Conservation (phyloP, 192 early-diverging fungal species). For the Backusella liffmaniae region DNA sequence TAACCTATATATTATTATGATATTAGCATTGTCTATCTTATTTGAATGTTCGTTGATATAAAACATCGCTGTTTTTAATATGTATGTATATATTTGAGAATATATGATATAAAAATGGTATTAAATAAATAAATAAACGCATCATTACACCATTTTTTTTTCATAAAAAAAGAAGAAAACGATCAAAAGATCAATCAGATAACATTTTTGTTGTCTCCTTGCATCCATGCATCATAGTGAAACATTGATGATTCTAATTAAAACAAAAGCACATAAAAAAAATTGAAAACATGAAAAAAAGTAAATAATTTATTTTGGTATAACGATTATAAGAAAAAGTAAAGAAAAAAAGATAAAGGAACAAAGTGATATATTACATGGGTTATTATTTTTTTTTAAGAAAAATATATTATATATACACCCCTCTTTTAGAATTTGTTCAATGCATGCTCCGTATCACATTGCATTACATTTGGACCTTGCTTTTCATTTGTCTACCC, state of each 20-base stretch:
- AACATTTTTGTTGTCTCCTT: slow-evolving; percentile 3
- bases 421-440: neutral
- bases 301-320: neutral
- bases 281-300: neutral
- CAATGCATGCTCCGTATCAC: neutral
- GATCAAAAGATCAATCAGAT: slow-evolving; percentile 5
- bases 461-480: slow-evolving; percentile 3
- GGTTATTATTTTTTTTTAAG: neutral
- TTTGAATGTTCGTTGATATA: neutral
- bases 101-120: neutral
- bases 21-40: too few relatives aligned
- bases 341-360: neutral
- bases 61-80: neutral
- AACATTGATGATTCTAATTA: neutral
- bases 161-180: neutral
- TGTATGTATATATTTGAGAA: neutral
- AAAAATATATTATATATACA: neutral
- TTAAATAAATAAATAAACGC: neutral
- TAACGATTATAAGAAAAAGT: neutral
- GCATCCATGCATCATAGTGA: neutral
- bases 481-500: slow-evolving; percentile 1
- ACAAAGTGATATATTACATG: neutral
- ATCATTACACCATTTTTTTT: neutral
- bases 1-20: neutral
- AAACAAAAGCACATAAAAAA: neutral